These are phyloP conservation scores for Mallotus japonicus DNA, from an alignment of 441 rosid species.

Conservation along the genomic window DNA sequence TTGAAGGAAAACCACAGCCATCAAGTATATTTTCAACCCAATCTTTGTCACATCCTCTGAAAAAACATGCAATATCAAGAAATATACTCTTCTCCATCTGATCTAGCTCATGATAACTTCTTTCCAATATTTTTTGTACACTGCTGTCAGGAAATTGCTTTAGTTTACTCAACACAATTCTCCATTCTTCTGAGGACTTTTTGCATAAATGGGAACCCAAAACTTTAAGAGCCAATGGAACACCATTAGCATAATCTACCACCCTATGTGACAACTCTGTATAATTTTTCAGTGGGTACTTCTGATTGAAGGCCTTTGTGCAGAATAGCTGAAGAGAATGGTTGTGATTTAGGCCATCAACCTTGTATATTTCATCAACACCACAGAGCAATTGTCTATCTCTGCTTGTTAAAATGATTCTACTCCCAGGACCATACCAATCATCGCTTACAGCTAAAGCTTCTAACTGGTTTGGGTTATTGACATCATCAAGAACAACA, in stretches of 20 bases:
- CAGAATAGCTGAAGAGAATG: slow-evolving; percentile 11
- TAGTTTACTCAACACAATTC: slow-evolving; percentile 2
- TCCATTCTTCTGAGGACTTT: slow-evolving; percentile 7
- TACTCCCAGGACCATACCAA: not conserved
- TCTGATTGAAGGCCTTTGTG: slow-evolving; percentile 8
- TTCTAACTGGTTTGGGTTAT: too few species aligned
- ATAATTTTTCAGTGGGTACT: not conserved
- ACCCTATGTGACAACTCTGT: not conserved
- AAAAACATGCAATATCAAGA: slow-evolving; percentile 16
- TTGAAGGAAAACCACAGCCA: slow-evolving; percentile 14
- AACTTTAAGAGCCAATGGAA: slow-evolving; percentile 22
- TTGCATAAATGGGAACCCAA: slow-evolving; percentile 16
- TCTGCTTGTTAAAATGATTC: slow-evolving; percentile 12
- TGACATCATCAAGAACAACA: too few species aligned
- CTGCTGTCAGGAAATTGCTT: not conserved
- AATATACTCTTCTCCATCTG: not conserved
- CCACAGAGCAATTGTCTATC: slow-evolving; percentile 9
- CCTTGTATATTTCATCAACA: slow-evolving; percentile 11
- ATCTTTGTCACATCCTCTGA: not conserved
- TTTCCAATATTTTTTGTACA: not conserved
- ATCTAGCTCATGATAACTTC: slow-evolving; percentile 8
- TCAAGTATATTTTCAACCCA: not conserved
- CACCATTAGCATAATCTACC: slow-evolving; percentile 5
- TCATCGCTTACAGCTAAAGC: not conserved
- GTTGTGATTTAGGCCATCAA: not conserved